phyloP scores from a whole-genome alignment of 176 grass and related monocot species.

The Secale cereale region DNA sequence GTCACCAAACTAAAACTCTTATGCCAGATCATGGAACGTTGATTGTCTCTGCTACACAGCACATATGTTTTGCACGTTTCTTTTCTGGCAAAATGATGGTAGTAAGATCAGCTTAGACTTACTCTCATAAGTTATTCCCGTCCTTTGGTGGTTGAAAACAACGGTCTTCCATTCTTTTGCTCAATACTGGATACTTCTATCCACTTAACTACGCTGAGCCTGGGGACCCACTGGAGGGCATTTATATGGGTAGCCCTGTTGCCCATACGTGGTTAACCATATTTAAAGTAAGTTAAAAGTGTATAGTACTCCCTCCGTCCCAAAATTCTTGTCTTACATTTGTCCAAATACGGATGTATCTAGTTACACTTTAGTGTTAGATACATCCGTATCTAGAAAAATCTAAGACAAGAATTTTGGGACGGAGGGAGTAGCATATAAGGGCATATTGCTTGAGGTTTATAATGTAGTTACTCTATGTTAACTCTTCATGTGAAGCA shows the following conservation, averaged over 20 bases:
- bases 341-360: no score
- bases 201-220: background rate
- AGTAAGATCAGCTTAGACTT: slow-evolving; percentile 1
- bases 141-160: background rate
- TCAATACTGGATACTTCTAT: background rate
- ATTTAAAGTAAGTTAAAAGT: background rate
- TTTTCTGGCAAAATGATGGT: background rate
- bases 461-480: background rate
- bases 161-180: background rate
- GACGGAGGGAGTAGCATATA: no score
- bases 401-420: no score
- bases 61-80: background rate
- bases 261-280: background rate
- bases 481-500: background rate
- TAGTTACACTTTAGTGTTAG: no score
- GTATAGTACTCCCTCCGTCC: no score
- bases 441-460: background rate
- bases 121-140: background rate
- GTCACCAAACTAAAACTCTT: background rate
- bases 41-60: background rate
- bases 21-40: slow-evolving; percentile 8
- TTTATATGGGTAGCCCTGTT: background rate
- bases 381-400: no score
- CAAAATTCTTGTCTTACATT: no score
- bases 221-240: background rate